Conservation (phyloP, 331 rosid species). For the Telfairia occidentalis region DNA sequence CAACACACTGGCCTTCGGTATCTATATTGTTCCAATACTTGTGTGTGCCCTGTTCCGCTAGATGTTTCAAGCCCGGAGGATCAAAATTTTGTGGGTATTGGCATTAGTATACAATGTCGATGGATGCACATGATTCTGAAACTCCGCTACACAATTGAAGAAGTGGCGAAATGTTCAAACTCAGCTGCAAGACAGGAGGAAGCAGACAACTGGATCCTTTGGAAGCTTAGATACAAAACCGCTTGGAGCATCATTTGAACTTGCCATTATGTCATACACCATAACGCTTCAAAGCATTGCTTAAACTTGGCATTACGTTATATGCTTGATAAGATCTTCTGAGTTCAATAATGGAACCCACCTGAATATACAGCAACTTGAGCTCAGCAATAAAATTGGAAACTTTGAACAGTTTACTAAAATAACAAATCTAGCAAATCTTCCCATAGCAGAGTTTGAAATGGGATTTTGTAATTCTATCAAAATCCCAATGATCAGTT, state of each 20-base stretch:
- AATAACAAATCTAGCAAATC: neutral
- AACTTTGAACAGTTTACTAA: neutral
- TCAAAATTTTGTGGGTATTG: neutral
- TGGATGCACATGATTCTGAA: neutral
- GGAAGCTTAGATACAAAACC: neutral
- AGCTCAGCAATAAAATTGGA: neutral
- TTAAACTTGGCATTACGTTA: conserved; percentile 90
- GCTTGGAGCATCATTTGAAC: neutral
- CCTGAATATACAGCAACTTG: conserved; percentile 40
- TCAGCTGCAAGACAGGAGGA: neutral
- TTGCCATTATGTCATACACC: conserved; percentile 40
- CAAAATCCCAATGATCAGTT: neutral
- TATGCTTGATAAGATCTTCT: conserved; percentile 97
- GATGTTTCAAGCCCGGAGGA: neutral
- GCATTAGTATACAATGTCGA: neutral
- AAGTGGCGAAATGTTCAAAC: neutral
- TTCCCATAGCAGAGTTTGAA: neutral
- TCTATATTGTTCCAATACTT: neutral
- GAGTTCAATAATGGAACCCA: conserved; percentile 91
- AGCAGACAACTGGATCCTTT: neutral
- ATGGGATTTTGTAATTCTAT: neutral
- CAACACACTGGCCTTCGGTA: neutral
- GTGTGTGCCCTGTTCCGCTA: neutral
- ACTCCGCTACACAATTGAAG: neutral
- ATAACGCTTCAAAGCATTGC: conserved; percentile 81